Evolutionary conservation across 352 stramenopile genomes (phyloP).

Genomic region (Globisporangium ultimum): DNA sequence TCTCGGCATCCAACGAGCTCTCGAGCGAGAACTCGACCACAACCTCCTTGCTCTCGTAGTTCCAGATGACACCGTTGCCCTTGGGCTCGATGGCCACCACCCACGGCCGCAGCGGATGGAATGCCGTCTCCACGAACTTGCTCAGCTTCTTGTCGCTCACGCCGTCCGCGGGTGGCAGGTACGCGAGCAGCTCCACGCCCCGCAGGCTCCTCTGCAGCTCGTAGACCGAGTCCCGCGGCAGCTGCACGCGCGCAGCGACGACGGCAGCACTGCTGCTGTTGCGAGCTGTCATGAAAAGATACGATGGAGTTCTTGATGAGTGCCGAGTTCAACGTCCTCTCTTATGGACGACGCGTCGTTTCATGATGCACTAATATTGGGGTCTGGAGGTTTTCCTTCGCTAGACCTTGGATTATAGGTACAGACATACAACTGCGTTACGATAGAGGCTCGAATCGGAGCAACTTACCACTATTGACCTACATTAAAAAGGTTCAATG

Average conservation of each 20-base stretch:
- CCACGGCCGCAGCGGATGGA: slow-evolving; percentile 67
- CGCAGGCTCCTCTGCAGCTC: slow-evolving; percentile 47
- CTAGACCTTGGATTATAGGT: too few species aligned
- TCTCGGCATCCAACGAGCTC: slow-evolving; percentile 35
- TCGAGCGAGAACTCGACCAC: slow-evolving; percentile 66
- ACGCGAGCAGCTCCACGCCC: slow-evolving; percentile 54
- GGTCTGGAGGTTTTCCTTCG: too few species aligned
- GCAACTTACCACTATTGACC: too few species aligned
- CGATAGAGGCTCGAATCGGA: too few species aligned
- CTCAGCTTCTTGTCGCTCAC: slow-evolving; percentile 73
- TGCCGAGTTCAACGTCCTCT: too few species aligned
- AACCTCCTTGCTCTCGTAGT: slow-evolving; percentile 65
- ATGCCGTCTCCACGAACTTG: slow-evolving; percentile 56
- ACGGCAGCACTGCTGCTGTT: background rate
- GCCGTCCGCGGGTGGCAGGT: slow-evolving; percentile 37
- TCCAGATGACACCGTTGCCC: slow-evolving; percentile 59
- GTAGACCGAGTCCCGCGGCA: slow-evolving; percentile 52
- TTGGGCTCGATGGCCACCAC: slow-evolving; percentile 64
- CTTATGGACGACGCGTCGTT: background rate
- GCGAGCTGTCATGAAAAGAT: background rate
- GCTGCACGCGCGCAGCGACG: too few species aligned
- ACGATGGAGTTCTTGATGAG: too few species aligned
- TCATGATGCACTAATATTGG: background rate
- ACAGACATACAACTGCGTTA: too few species aligned
- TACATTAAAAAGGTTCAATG: too few species aligned